These are phyloP conservation scores for Venustampulla echinocandica DNA, from an alignment of 495 filamentous ascomycete species.

Conservation along the genomic window DNA sequence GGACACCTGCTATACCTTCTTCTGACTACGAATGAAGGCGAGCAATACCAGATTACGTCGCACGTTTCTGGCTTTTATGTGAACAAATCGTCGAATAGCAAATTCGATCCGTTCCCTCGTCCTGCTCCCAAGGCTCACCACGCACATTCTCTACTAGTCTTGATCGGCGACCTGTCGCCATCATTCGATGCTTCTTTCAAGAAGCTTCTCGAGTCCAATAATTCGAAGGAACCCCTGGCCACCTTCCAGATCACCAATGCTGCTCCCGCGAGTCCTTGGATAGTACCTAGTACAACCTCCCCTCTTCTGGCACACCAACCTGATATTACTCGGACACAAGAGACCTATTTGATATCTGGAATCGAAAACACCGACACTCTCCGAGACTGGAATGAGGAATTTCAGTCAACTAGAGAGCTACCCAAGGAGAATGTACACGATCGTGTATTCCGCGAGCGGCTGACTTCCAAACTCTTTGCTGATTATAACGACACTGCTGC, in stretches of 20 bases:
- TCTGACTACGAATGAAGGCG: constrained; percentile 81
- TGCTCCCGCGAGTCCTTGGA: constrained; percentile 86
- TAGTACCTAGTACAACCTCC: constrained; percentile 60
- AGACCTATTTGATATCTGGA: constrained; percentile 81
- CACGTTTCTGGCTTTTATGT: constrained; percentile 94
- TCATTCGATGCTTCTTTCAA: constrained; percentile 69
- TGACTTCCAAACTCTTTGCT: constrained; percentile 91
- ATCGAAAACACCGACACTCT: constrained; percentile 89
- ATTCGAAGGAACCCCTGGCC: constrained; percentile 73
- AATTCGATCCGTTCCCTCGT: constrained; percentile 83
- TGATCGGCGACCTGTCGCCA: constrained; percentile 70
- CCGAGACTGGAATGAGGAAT: constrained; percentile 98
- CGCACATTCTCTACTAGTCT: constrained; percentile 77
- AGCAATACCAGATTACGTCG: constrained; percentile 86
- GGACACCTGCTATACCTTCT: constrained; percentile 91
- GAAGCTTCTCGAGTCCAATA: constrained; percentile 69
- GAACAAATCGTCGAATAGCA: constrained; percentile 81
- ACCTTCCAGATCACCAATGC: constrained; percentile 94
- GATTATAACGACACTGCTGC: constrained; percentile 96
- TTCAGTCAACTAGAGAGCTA: constrained; percentile 91
- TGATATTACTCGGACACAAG: constrained; percentile 84
- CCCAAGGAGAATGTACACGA: constrained; percentile 90
- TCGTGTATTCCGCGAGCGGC: constrained; percentile 86
- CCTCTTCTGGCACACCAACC: constrained; percentile 60
- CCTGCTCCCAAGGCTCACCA: constrained; percentile 56